Conservation (phyloP, 2,329 filamentous ascomycete species). For the Rosellinia necatrix region DNA sequence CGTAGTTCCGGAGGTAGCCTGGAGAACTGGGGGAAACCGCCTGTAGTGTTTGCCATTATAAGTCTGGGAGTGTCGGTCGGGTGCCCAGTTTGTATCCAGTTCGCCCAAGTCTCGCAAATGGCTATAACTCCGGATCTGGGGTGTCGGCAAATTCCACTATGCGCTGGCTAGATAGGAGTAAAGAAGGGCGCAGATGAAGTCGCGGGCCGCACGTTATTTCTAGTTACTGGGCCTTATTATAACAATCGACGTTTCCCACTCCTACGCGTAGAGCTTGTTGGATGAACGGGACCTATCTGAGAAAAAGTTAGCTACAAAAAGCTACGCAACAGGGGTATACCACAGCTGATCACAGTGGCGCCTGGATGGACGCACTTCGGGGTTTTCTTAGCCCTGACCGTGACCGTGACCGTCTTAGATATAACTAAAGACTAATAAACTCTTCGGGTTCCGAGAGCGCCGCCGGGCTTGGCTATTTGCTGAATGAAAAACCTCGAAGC, state of each 20-base stretch:
- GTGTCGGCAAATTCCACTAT: not conserved
- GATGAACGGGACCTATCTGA: not conserved
- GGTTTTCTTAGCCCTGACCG: not conserved
- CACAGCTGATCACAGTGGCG: not conserved
- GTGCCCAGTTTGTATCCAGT: not conserved
- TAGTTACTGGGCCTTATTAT: not conserved
- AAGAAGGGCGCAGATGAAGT: not conserved
- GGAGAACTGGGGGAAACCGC: conserved; percentile 37
- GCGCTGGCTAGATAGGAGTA: not conserved
- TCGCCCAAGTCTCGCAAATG: not conserved
- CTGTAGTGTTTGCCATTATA: conserved; percentile 11
- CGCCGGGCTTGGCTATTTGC: not conserved
- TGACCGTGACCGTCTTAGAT: not conserved
- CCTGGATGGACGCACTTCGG: not conserved
- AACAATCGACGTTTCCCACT: not conserved
- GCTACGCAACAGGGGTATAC: not conserved
- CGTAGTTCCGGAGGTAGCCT: conserved; percentile 51
- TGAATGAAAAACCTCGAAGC: not conserved
- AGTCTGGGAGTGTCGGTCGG: not conserved
- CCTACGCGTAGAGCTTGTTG: not conserved
- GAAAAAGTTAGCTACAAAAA: not conserved
- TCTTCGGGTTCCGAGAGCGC: not conserved
- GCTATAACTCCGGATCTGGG: not conserved
- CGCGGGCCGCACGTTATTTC: too few relatives aligned
- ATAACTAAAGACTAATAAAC: not conserved